Conservation (phyloP, 306 rosid genomes). For the Pterocarpus macrocarpus region DNA sequence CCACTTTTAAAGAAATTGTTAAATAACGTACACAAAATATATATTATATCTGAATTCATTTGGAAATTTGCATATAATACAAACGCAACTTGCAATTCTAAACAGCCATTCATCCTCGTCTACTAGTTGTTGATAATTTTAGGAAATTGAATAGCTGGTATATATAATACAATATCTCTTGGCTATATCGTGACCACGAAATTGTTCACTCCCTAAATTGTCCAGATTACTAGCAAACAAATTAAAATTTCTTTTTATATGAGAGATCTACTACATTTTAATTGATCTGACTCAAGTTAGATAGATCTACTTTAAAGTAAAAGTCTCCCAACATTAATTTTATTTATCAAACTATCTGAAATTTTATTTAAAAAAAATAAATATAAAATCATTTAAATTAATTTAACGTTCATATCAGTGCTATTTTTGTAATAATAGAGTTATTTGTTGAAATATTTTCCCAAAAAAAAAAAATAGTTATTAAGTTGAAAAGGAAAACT, state of each 20-base stretch:
- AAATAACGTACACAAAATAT: background rate
- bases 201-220: background rate
- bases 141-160: background rate
- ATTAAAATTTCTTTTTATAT: background rate
- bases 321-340: too few relatives aligned
- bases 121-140: background rate
- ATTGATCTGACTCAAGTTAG: too few relatives aligned
- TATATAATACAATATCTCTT: slow-evolving; percentile 8
- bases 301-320: too few relatives aligned
- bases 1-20: background rate
- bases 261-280: background rate
- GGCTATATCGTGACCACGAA: background rate
- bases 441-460: too few relatives aligned
- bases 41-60: background rate
- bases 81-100: slow-evolving; percentile 33
- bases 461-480: too few relatives aligned
- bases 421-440: too few relatives aligned
- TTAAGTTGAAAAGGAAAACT: too few relatives aligned
- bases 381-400: too few relatives aligned
- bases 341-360: too few relatives aligned
- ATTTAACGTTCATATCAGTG: too few relatives aligned
- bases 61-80: background rate
- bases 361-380: too few relatives aligned
- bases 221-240: background rate
- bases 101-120: background rate